Base-by-base conservation (phyloP, 768 basidiomycete genomes). In the Suillus cothurnatus region DNA sequence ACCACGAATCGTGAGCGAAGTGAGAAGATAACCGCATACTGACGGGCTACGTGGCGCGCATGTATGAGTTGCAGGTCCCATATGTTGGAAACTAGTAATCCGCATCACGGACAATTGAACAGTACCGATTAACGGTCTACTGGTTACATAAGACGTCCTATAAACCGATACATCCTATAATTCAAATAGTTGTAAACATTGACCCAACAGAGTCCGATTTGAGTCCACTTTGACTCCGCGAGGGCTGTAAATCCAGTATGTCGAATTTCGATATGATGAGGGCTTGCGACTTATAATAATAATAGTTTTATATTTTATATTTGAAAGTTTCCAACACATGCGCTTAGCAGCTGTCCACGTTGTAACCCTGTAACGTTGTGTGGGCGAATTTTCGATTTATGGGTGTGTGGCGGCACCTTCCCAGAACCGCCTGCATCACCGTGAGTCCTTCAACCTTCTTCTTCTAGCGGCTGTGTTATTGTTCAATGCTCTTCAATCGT, bases 1-100 rank as follows among this genome's bases (percentile, higher is more conserved):
- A 17, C 12, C 32, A 80, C 76, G 76, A 79, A 79, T 53, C 21
- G 52, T 11, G 17, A 52, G 28, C 28, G 28, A 52, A 2, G 1
- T 6, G 2, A 0, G 9, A 19, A 52, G 0, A 6, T 5, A 52
- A 0, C 31, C 31, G 50, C 50, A 52, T 52, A 50, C 39, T 47
- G 55, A 64, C 66, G 62, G 14, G 55, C 47, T 14, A 61, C 61
- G 60, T 15, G 38, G 26, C 68, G 43, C 14, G 64, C 56, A 58
- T 72, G 69, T 56, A 70, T 68, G 50, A 68, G 69, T 41, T 47
- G 47, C 1, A 47, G n/a, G n/a, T 32, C 6, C 31, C 6, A 32
- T 32, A 32, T 32, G 31, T 32, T 32, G 31, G 31, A 32, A 32
- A 32, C 31, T 32, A 32, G 6, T 32, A 32, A 32, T 32, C 31